Percentiles rank a stretch among this genome's conserved stretches.
Evolutionary conservation across 805 yeast genomes (phyloP).

Genomic region (Yarrowia osloensis): DNA sequence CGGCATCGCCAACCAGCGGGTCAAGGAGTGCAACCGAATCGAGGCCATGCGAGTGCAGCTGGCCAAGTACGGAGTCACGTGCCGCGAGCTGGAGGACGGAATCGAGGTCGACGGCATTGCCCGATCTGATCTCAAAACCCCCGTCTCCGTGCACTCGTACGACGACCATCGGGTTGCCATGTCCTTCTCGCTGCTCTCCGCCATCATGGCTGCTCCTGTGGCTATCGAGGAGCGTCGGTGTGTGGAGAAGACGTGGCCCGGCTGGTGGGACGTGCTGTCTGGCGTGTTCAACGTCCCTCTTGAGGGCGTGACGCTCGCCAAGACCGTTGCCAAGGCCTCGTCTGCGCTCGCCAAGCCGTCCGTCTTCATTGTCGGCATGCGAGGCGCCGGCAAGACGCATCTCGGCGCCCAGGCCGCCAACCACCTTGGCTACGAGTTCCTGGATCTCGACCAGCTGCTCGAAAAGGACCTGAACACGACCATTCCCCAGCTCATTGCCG

Average conservation of each 20-base stretch:
- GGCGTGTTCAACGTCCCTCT: slow-evolving; percentile 62
- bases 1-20: slow-evolving; percentile 98
- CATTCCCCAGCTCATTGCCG: slow-evolving; percentile 52
- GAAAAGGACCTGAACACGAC: slow-evolving; percentile 53
- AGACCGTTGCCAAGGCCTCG: slow-evolving; percentile 37
- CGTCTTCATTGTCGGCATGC: slow-evolving; percentile 89
- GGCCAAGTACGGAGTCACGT: slow-evolving; percentile 84
- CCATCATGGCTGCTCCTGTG: slow-evolving; percentile 63
- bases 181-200: slow-evolving; percentile 89
- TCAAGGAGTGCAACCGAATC: slow-evolving; percentile 94
- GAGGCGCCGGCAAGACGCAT: slow-evolving; percentile 96
- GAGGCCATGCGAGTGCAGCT: slow-evolving; percentile 90
- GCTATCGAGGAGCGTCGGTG: slow-evolving; percentile 83
- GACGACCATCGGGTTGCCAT: slow-evolving; percentile 98
- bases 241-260: slow-evolving; percentile 99
- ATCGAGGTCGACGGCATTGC: slow-evolving; percentile 77
- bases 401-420: slow-evolving; percentile 77
- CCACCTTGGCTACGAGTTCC: slow-evolving; percentile 56
- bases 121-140: slow-evolving; percentile 53
- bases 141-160: slow-evolving; percentile 69
- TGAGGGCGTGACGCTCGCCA: slow-evolving; percentile 54
- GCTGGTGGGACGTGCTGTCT: slow-evolving; percentile 97
- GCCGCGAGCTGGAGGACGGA: slow-evolving; percentile 88
- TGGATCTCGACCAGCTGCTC: slow-evolving; percentile 76
- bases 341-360: slow-evolving; percentile 47